Conservation (phyloP, 352 stramenopile species). For the Blastocystis sp. region DNA sequence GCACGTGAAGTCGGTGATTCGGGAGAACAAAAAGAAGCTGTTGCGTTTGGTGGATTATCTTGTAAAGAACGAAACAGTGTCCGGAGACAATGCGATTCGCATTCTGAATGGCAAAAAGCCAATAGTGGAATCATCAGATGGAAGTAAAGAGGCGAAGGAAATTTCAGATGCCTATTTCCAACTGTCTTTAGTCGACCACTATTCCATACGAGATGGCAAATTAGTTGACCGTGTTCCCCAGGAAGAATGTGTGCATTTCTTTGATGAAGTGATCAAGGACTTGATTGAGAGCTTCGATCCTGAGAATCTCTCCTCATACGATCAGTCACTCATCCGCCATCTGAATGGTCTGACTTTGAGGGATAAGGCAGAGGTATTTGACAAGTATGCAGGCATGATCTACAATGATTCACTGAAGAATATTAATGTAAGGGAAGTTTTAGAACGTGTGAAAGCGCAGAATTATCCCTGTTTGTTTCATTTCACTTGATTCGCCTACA, state of each 20-base stretch:
- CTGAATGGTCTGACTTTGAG: background rate
- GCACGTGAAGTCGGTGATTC: constrained; percentile 8
- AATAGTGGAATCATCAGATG: background rate
- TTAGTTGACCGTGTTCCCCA: background rate
- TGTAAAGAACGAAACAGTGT: constrained; percentile 21
- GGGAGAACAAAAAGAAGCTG: background rate
- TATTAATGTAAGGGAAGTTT: background rate
- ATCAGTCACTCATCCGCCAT: background rate
- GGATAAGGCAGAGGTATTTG: background rate
- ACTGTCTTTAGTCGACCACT: constrained; percentile 27
- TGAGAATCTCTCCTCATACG: background rate
- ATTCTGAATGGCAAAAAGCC: background rate
- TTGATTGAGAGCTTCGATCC: background rate
- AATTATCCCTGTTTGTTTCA: background rate
- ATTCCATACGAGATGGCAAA: background rate
- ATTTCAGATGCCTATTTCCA: background rate
- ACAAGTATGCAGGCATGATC: constrained; percentile 20
- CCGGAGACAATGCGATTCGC: background rate
- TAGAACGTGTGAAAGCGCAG: constrained; percentile 14
- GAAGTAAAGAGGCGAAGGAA: background rate
- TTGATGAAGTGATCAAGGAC: background rate
- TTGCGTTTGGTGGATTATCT: background rate
- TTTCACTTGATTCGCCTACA: background rate
- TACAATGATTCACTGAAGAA: constrained; percentile 34
- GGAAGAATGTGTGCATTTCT: constrained; percentile 3